These are phyloP conservation scores for Candida suzukii DNA, from an alignment of 805 yeast genomes.

Conservation along the genomic window DNA sequence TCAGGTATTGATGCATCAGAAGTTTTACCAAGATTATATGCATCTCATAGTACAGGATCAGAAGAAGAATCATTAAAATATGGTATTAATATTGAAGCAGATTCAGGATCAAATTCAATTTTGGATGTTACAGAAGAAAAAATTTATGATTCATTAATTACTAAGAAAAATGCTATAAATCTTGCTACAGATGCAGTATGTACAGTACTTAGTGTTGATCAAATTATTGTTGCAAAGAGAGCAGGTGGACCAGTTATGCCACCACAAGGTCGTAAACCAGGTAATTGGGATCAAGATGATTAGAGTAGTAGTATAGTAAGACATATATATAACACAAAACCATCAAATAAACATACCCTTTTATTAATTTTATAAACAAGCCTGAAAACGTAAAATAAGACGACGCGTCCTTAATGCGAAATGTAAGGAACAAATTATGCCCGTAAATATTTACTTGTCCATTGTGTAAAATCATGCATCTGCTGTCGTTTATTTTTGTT, in stretches of 20 bases:
- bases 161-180: slow-evolving; percentile 81
- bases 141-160: slow-evolving; percentile 71
- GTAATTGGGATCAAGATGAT: slow-evolving; percentile 95
- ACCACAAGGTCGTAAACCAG: slow-evolving; percentile 66
- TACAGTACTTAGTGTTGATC: slow-evolving; percentile 88
- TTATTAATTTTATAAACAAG: no score
- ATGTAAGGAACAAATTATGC: no score
- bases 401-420: no score
- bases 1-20: slow-evolving; percentile 89
- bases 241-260: slow-evolving; percentile 98
- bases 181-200: slow-evolving; percentile 94
- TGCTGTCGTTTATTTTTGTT: no score
- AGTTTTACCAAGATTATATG: slow-evolving; percentile 80
- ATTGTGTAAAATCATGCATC: no score
- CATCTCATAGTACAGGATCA: slow-evolving; percentile 48
- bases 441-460: no score
- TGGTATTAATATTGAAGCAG: slow-evolving; percentile 80
- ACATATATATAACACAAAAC: no score
- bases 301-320: slow-evolving; percentile 18
- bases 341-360: no score
- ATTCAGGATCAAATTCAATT: slow-evolving; percentile 50
- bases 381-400: no score
- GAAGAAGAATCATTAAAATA: slow-evolving; percentile 17
- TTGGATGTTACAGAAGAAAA: slow-evolving; percentile 63
- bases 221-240: slow-evolving; percentile 97